Evolutionary conservation across 192 early-diverging fungal species (phyloP).

Genomic region (Thamnidium elegans): DNA sequence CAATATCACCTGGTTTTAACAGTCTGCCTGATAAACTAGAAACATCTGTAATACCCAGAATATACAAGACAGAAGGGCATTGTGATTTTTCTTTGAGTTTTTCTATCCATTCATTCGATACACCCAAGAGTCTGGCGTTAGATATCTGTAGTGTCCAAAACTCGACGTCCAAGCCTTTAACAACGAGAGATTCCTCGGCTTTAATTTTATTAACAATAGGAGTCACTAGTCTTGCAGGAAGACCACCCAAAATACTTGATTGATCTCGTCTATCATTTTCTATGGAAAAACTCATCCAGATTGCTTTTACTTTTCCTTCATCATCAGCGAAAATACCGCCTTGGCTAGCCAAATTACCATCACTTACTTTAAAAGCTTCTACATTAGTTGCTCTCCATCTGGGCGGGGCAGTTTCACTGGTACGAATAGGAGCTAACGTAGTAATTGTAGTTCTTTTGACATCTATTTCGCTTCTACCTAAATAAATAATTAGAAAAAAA

Average conservation of each 20-base stretch:
- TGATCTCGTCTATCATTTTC: slow-evolving; percentile 57
- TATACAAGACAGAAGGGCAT: slow-evolving; percentile 52
- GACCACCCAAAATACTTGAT: slow-evolving; percentile 55
- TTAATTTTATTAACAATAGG: slow-evolving; percentile 48
- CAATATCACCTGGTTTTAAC: slow-evolving; percentile 61
- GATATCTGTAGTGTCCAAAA: slow-evolving; percentile 56
- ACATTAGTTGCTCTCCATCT: slow-evolving; percentile 53
- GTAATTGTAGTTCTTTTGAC: slow-evolving; percentile 59
- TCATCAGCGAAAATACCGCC: slow-evolving; percentile 64
- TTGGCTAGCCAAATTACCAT: slow-evolving; percentile 61
- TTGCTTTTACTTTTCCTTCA: slow-evolving; percentile 54
- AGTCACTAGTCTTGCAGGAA: slow-evolving; percentile 44
- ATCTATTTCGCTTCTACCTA: no score
- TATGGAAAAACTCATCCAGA: slow-evolving; percentile 67
- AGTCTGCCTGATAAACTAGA: slow-evolving; percentile 53
- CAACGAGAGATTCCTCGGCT: slow-evolving; percentile 40
- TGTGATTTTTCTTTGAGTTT: slow-evolving; percentile 41
- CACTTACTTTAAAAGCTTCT: slow-evolving; percentile 57
- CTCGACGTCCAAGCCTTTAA: slow-evolving; percentile 59
- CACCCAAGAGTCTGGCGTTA: slow-evolving; percentile 53
- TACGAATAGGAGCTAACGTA: slow-evolving; percentile 54
- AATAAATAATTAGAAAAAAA: no score
- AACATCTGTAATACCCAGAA: slow-evolving; percentile 52
- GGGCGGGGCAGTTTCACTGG: slow-evolving; percentile 61
- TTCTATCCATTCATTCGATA: slow-evolving; percentile 55